Base-by-base conservation (phyloP, 2,329 filamentous ascomycete species). In the Penicillium hordei region DNA sequence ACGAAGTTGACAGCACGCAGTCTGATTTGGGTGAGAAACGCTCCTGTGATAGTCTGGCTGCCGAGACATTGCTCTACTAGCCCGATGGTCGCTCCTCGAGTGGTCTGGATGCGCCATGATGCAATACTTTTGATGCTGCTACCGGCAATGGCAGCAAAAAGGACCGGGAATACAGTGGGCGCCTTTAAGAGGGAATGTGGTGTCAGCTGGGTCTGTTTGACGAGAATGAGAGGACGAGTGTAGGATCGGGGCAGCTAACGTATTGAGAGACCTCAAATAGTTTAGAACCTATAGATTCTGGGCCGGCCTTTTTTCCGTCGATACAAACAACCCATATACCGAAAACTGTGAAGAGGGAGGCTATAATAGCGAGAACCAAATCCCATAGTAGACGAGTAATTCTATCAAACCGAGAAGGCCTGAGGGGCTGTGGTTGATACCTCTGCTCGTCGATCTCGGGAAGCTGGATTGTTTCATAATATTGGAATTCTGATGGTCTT, bases 71-170 rank as follows among this genome's bases (percentile, higher is more conserved):
- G 49, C 29, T 52, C 38, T 25, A 52, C 27, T 21, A 52, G 38
- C 19, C 49, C 49, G 15, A 52, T 44, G 1, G 49, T 52, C 5
- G 49, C 49, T n/a, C 49, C 49, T 43, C 17, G 5, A 5, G 38
- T 21, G 2, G 39, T 52, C 9, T 52, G 49, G 15, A 52, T 44
- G 21, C 49, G 49, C 49, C 49, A 52, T 6, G 39, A 52, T 13
- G 49, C 49, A 7, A 52, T 34, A 10, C 49, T 52, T 34, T 52
- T 52, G 19, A 52, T 52, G 21, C 49, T 52, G 49, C 49, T 52
- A 15, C 49, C 49, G 1, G 49, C 49, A 34, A 52, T 52, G 2
- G 49, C 49, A 6, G 49, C 49, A 4, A 52, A 52, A 19, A 52
- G 38, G 6, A 44, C 49, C 5, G 49, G 49, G 9, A 52, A 52